Conservation (phyloP, 1,284 basidiomycete species). For the Pholiota adiposa region DNA sequence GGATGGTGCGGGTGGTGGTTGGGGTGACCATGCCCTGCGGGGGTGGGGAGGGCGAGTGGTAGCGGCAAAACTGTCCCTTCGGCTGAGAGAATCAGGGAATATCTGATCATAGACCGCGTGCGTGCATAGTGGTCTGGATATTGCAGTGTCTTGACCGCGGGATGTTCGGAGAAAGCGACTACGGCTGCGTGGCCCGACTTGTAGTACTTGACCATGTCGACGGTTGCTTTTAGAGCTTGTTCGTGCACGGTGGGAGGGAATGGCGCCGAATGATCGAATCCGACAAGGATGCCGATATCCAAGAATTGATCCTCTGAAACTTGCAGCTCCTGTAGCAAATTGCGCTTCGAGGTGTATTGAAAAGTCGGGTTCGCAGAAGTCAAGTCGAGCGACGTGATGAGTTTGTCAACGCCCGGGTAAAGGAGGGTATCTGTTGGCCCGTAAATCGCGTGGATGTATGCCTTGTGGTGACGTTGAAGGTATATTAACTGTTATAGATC, state of each 20-base stretch:
- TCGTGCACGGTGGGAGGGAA: conserved; percentile 87
- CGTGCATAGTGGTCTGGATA: conserved; percentile 91
- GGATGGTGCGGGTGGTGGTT: conserved; percentile 69
- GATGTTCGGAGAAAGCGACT: conserved; percentile 78
- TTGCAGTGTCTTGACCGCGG: conserved; percentile 73
- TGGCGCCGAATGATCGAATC: conserved; percentile 85
- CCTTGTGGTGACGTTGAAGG: conserved; percentile 90
- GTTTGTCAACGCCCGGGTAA: conserved; percentile 88
- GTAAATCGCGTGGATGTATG: conserved; percentile 95
- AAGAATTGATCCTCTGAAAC: conserved; percentile 92
- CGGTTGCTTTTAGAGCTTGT: conserved; percentile 79
- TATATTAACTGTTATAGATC: conserved; percentile 60
- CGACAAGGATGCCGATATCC: conserved; percentile 91
- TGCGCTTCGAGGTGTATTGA: conserved; percentile 84
- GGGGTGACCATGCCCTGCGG: conserved; percentile 50
- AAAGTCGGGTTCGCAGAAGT: conserved; percentile 71
- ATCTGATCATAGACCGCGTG: conserved; percentile 92
- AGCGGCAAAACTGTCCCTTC: conserved; percentile 91
- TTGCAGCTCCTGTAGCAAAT: conserved; percentile 77
- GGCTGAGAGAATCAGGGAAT: conserved; percentile 87
- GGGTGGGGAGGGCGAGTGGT: conserved; percentile 73
- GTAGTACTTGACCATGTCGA: conserved; percentile 90
- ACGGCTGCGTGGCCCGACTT: conserved; percentile 86
- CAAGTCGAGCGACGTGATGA: conserved; percentile 89
- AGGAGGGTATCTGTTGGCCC: conserved; percentile 90